Evolutionary conservation across 768 basidiomycete species (phyloP), one percentile per base, ranked within the genome.

Genomic region (Crepidotus variabilis): DNA sequence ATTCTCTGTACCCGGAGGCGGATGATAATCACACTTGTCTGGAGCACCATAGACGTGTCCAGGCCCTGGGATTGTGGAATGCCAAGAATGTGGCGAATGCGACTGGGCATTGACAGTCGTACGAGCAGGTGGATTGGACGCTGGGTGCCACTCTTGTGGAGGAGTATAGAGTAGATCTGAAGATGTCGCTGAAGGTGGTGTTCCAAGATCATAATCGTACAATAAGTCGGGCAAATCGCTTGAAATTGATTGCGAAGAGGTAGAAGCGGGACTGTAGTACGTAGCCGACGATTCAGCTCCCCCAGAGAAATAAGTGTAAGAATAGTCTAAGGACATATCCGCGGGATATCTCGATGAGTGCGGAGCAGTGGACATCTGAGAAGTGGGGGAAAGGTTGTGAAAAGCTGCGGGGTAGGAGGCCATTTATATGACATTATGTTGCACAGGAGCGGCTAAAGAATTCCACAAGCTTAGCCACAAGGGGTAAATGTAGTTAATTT

Each of bases 401-500:
- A 48, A 47, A 46, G 61, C 51, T 54, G 58, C 56, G 60, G 51
- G 28, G 50, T 57, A 50, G 55, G 52, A 59, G 13, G 13, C 22
- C 24, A 16, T 67, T 71, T 28, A 28, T 28, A 28, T 28, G 28
- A 4, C 28, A 28, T 68, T 72, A 68, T 65, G 53, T 61, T 49
- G 58, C 64, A 59, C 47, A 53, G 54, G 59, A 59, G 61, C 49
- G 58, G 56, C 53, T 56, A 63, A 63, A 64, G 63, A 61, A 65
- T 66, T 69, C 67, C 58, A 65, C 62, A 60, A 61, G 67, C 61
- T 64, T 63, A 63, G 61, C 63, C 63, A 63, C 60, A 62, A 61
- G 66, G 61, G 65, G 66, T 67, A 69, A 43, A 43, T 43, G 39
- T 69, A 56, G 61, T 61, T 65, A 68, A 68, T 66, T 69, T 63